phyloP scores from a whole-genome alignment of 139 green algal genomes.

The Chlorella ohadii region DNA sequence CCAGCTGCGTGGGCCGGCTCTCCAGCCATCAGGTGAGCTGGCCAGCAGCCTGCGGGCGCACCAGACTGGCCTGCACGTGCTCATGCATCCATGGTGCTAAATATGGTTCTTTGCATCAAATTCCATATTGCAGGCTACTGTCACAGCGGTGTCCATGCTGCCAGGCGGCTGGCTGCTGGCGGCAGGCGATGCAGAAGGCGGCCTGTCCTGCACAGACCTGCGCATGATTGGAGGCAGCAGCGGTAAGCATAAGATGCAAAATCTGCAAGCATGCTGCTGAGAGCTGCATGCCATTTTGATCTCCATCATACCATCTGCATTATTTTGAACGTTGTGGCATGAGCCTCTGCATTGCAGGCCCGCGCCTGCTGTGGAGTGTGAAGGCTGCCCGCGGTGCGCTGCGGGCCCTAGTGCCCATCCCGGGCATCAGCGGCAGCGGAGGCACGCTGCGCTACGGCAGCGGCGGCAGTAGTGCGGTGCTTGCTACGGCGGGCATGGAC shows the following conservation, averaged over 20 bases:
- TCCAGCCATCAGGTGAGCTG: conserved; percentile 23
- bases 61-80: no score
- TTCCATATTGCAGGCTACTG: conserved; percentile 38
- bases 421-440: not conserved
- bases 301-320: no score
- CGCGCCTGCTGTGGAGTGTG: conserved; percentile 26
- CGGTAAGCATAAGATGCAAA: not conserved
- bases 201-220: conserved; percentile 67
- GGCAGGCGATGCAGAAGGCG: conserved; percentile 68
- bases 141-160: conserved; percentile 46
- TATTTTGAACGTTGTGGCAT: no score
- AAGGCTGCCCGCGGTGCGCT: conserved; percentile 1
- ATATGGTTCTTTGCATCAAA: no score
- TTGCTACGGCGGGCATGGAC: conserved; percentile 29
- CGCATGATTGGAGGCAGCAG: conserved; percentile 58
- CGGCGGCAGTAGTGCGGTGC: not conserved
- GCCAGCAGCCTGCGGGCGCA: not conserved
- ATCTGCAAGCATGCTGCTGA: no score
- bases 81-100: no score
- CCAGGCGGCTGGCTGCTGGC: conserved; percentile 69
- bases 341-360: not conserved
- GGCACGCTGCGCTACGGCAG: not conserved
- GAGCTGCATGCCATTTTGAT: no score
- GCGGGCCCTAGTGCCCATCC: not conserved
- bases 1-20: conserved; percentile 58